Percentiles rank a stretch among this genome's conserved stretches.
phyloP scores from a whole-genome alignment of 1,139 yeast genomes.

The Yarrowia galli region DNA sequence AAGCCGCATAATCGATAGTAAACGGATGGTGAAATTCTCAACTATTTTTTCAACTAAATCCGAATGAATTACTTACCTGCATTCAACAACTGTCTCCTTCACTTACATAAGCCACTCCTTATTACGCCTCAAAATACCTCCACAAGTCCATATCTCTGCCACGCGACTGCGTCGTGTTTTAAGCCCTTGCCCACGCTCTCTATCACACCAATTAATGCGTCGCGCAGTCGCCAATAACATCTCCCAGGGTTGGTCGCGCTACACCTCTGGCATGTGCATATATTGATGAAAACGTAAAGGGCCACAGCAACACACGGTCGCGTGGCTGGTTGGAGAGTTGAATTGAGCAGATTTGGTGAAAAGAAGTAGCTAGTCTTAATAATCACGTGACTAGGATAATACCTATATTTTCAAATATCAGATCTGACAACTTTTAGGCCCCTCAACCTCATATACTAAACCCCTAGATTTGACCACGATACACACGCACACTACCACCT shows the following conservation, averaged over 20 bases:
- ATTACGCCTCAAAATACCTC: too few species aligned
- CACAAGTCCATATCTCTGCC: not conserved
- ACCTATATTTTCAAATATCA: not conserved
- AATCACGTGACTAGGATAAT: not conserved
- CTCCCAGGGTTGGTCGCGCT: slow-evolving; percentile 28
- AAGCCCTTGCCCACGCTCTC: not conserved
- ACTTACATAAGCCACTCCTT: too few species aligned
- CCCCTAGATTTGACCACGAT: not conserved
- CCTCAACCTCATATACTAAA: not conserved
- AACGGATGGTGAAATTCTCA: too few species aligned
- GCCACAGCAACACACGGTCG: not conserved
- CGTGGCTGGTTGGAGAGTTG: not conserved
- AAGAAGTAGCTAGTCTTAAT: not conserved
- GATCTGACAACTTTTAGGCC: not conserved
- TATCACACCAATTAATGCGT: slow-evolving; percentile 1
- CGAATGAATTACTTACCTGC: too few species aligned
- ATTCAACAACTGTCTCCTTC: too few species aligned
- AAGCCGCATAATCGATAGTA: too few species aligned
- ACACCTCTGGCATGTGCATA: slow-evolving; percentile 25
- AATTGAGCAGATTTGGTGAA: not conserved
- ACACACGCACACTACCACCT: slow-evolving; percentile 8
- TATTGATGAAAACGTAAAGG: slow-evolving; percentile 5
- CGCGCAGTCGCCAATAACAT: not conserved
- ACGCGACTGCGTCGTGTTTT: slow-evolving; percentile 33
- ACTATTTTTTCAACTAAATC: too few species aligned